Conservation (phyloP, 140 eudicot species). For the Anethum foeniculum region DNA sequence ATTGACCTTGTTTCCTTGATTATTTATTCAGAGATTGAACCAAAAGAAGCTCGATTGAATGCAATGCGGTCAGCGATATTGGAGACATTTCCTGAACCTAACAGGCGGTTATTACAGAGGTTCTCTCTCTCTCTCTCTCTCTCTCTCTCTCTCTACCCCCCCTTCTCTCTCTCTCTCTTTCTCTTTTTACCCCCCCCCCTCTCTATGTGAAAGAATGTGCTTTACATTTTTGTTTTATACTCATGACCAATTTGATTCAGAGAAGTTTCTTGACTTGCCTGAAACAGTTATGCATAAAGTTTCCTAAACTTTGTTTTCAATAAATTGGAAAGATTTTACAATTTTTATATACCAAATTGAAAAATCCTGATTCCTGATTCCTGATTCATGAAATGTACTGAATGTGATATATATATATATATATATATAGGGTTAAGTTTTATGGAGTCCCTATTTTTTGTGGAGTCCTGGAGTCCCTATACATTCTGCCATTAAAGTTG, state of each 20-base stretch:
- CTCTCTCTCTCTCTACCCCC: background rate
- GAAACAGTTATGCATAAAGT: background rate
- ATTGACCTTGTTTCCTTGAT: constrained; percentile 14
- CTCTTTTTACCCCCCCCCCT: background rate
- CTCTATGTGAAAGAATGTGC: background rate
- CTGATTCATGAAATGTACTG: background rate
- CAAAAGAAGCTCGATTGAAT: constrained; percentile 68
- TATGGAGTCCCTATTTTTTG: no score
- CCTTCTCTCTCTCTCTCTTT: background rate
- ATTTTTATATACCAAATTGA: background rate
- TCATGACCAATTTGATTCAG: background rate
- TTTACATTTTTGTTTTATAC: background rate
- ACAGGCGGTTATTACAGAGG: constrained; percentile 84
- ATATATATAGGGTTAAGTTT: no score
- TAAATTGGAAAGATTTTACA: background rate
- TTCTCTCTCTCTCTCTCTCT: constrained; percentile 18
- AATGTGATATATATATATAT: background rate
- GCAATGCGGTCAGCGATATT: constrained; percentile 76
- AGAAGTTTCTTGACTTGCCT: background rate
- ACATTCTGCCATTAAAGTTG: no score
- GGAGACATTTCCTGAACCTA: constrained; percentile 96
- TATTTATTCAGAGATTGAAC: constrained; percentile 54
- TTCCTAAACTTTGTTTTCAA: background rate
- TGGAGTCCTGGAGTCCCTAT: no score
- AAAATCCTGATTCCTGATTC: background rate